Conservation (phyloP, 129 eudicot genomes). For the Artemisia annua region DNA sequence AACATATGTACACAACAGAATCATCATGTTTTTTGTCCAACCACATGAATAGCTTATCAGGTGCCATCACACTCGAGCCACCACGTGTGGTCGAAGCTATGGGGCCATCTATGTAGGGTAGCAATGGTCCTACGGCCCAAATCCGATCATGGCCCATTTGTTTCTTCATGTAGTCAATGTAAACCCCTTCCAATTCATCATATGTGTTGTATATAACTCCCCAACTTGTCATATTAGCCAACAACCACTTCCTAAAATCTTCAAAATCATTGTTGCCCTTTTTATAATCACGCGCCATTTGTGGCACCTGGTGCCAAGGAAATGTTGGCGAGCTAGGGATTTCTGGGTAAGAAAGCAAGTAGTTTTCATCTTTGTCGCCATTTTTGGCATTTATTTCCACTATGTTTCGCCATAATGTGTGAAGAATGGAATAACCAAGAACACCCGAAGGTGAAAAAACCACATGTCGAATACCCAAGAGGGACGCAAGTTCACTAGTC, state of each 20-base stretch:
- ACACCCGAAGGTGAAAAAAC: conserved; percentile 41
- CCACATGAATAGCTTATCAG: conserved; percentile 30
- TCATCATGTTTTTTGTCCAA: conserved; percentile 17
- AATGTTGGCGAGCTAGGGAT: conserved; percentile 34
- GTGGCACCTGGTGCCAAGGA: conserved; percentile 29
- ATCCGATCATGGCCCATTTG: conserved; percentile 37
- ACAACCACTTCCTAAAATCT: conserved; percentile 17
- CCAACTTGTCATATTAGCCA: conserved; percentile 34
- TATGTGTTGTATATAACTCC: conserved; percentile 41
- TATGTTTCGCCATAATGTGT: conserved; percentile 22
- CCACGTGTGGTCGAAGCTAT: background rate
- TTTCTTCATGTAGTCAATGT: conserved; percentile 27
- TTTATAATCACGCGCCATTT: background rate
- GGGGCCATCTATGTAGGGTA: conserved; percentile 9
- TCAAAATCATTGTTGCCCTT: conserved; percentile 32
- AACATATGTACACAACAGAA: conserved; percentile 37
- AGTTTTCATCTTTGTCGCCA: background rate
- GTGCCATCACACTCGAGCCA: conserved; percentile 1
- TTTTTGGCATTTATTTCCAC: background rate
- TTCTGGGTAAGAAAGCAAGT: conserved; percentile 19
- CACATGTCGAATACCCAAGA: conserved; percentile 33
- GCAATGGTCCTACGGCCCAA: conserved; percentile 52
- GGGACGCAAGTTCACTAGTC: conserved; percentile 31
- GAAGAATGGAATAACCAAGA: conserved; percentile 13
- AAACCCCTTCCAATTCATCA: conserved; percentile 33